Evolutionary conservation across 2,329 filamentous ascomycete genomes (phyloP), one percentile per base, ranked within the genome.

Genomic region (Ophiostoma sp.): DNA sequence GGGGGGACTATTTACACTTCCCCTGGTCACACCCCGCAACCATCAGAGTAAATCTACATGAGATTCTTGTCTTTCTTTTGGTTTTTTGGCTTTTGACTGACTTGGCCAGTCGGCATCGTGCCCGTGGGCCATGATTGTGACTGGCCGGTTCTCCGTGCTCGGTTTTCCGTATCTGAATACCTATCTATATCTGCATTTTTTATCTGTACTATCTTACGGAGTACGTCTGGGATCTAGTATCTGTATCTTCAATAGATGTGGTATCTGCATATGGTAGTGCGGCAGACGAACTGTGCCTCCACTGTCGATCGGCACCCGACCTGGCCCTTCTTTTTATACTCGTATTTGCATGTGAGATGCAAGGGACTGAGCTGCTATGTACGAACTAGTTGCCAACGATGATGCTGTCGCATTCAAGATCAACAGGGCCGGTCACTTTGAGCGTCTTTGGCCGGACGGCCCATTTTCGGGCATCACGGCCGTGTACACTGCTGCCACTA

Each of bases 341-440:
- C n/a, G n/a, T n/a, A 66, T 66, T 66, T 66, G 38, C 38, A 44
- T 58, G 65, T 66, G 55, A n/a, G 62, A 49, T 45, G 49, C 49
- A 55, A 55, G 49, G 18, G 49, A 55, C 49, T 55, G 49, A 27
- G 18, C 14, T 47, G 14, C 45, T 47, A 16, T 14, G 12, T 47
- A 12, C 14, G 9, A 55, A 55, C 14, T 27, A 27, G 27, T 27
- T 27, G 27, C 27, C 27, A 27, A 27, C 27, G 27, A 27, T 27
- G 27, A 27, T 27, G 27, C 27, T 27, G 49, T 55, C 49, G 16
- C 49, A 55, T 55, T 27, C 49, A 55, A 55, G 49, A 55, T 55
- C 18, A 27, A 55, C 27, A 27, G 27, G 49, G 49, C 12, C n/a
- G 49, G 49, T 18, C 27, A 18, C 12, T 55, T 55, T 55, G 49